A percentile compares a stretch with the other conserved stretches of the same genome.
Conservation (phyloP, 1,284 basidiomycete genomes). For the Sporisorium iseilematis-ciliati region DNA sequence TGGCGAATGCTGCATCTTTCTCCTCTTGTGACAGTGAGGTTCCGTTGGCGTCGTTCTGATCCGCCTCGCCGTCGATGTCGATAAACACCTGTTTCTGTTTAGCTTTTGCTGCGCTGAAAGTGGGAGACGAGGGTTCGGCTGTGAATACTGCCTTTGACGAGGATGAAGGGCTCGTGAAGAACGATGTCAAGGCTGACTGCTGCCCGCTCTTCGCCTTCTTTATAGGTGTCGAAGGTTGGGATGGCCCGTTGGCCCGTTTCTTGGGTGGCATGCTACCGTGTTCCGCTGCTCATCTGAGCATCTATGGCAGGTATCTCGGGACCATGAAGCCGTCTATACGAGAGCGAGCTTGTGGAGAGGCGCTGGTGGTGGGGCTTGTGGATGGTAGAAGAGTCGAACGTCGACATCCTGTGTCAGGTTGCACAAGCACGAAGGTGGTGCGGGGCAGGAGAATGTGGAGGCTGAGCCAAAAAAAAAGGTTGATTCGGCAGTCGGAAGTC, state of each 20-base stretch:
- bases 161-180: slow-evolving; percentile 46
- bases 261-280: slow-evolving; percentile 30
- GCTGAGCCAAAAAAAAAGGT: slow-evolving; percentile 22
- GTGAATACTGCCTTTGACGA: slow-evolving; percentile 9
- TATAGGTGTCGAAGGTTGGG: slow-evolving; percentile 33
- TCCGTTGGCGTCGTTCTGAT: background rate
- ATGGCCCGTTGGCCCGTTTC: slow-evolving; percentile 28
- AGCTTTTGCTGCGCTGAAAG: slow-evolving; percentile 7
- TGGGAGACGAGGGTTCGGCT: slow-evolving; percentile 18
- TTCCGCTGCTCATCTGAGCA: background rate
- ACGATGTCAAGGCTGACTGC: slow-evolving; percentile 45
- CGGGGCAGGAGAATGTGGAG: slow-evolving; percentile 29
- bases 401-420: background rate
- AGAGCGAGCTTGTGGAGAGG: too few relatives aligned
- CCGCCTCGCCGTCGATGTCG: background rate
- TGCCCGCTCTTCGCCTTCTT: slow-evolving; percentile 37
- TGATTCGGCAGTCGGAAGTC: slow-evolving; percentile 25
- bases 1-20: slow-evolving; percentile 41
- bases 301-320: too few relatives aligned
- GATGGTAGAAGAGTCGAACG: background rate
- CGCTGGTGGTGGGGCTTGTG: background rate
- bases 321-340: too few relatives aligned
- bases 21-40: slow-evolving; percentile 18
- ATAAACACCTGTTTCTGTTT: slow-evolving; percentile 19
- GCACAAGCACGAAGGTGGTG: background rate